phyloP scores from a whole-genome alignment of 805 yeast genomes.

The Saccharomycopsis fodiens region DNA sequence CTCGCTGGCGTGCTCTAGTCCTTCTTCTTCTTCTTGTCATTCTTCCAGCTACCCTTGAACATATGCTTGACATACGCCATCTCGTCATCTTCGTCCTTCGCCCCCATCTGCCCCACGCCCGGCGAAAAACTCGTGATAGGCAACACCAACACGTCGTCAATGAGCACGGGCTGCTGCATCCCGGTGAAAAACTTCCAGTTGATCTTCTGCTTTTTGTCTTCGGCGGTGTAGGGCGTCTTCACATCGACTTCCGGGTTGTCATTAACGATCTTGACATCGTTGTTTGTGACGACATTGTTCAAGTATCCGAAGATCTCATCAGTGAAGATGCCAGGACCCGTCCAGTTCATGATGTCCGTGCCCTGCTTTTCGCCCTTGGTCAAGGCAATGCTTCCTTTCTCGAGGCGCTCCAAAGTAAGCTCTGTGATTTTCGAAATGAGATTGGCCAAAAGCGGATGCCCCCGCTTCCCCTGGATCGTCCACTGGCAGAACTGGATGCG shows the following conservation, averaged over 20 bases:
- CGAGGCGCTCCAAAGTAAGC: slow-evolving; percentile 49
- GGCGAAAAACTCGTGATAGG: slow-evolving; percentile 69
- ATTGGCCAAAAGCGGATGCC: slow-evolving; percentile 84
- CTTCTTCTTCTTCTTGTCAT: slow-evolving; percentile 15
- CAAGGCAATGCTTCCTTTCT: slow-evolving; percentile 38
- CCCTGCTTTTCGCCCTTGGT: slow-evolving; percentile 57
- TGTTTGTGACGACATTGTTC: slow-evolving; percentile 43
- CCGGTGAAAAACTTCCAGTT: slow-evolving; percentile 62
- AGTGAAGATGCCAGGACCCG: slow-evolving; percentile 95
- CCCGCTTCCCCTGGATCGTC: slow-evolving; percentile 84
- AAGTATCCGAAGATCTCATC: slow-evolving; percentile 75
- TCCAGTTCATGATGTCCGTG: slow-evolving; percentile 83
- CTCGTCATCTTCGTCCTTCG: slow-evolving; percentile 34
- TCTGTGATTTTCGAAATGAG: slow-evolving; percentile 73
- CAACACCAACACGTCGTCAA: slow-evolving; percentile 63
- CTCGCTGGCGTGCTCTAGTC: no score
- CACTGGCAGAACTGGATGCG: slow-evolving; percentile 94
- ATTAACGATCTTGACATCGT: neutral
- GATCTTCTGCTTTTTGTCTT: slow-evolving; percentile 22
- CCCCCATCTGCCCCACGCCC: slow-evolving; percentile 65
- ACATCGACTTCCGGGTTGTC: neutral
- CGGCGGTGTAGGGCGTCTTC: neutral
- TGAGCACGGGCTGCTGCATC: slow-evolving; percentile 42
- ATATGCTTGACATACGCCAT: slow-evolving; percentile 55
- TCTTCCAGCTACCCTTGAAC: slow-evolving; percentile 63